These are phyloP conservation scores for Dendrothele bispora DNA, from an alignment of 768 basidiomycete genomes.

Conservation along the genomic window DNA sequence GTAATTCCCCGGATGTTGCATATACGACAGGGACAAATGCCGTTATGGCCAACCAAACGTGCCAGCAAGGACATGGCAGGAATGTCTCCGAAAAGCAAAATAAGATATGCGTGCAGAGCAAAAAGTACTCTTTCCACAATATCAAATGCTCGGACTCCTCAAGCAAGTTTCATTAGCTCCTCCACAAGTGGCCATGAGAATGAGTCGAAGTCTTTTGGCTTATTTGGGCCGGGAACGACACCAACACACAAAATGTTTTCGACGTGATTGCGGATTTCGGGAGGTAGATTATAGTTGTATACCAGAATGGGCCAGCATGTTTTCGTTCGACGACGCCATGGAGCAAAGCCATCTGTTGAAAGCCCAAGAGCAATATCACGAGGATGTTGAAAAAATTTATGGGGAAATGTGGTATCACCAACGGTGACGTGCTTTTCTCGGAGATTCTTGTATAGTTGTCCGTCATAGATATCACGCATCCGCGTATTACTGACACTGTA, in stretches of 20 bases:
- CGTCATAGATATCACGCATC: constrained; percentile 30
- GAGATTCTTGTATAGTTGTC: constrained; percentile 18
- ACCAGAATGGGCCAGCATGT: no score
- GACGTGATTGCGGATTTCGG: no score
- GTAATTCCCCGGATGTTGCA: constrained; percentile 23
- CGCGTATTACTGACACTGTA: constrained; percentile 7
- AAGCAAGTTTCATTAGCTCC: constrained; percentile 17
- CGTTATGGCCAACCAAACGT: constrained; percentile 32
- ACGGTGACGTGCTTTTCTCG: constrained; percentile 14
- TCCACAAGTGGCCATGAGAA: no score
- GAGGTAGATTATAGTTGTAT: no score
- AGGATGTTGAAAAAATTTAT: constrained; percentile 33
- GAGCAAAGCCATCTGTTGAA: constrained; percentile 33
- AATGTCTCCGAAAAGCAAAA: constrained; percentile 27
- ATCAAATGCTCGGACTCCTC: constrained; percentile 26
- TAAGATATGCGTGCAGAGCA: constrained; percentile 22
- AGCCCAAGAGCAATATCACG: no score
- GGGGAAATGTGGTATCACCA: constrained; percentile 10
- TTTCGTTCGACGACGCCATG: constrained; percentile 20
- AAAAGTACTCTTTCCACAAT: constrained; percentile 12
- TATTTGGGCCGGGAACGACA: constrained; percentile 34
- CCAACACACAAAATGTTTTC: no score
- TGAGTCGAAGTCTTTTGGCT: constrained; percentile 28
- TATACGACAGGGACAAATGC: no score
- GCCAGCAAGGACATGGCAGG: constrained; percentile 19